Evolutionary conservation across 2,329 filamentous ascomycete species (phyloP).

Genomic region (Fusarium albidum): DNA sequence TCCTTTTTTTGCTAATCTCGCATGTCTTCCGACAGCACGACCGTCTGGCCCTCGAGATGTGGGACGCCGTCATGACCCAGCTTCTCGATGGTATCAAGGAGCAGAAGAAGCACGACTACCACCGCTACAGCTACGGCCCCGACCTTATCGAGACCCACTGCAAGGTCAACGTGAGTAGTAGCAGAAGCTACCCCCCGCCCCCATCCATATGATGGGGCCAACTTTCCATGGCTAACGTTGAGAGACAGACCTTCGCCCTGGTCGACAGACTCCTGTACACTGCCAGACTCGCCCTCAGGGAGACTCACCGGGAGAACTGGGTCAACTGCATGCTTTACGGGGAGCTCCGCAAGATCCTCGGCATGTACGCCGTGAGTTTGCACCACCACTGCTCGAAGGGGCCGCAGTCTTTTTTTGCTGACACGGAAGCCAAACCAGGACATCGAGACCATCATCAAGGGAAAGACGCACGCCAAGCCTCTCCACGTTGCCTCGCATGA

Average conservation of each 20-base stretch:
- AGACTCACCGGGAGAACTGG: neutral
- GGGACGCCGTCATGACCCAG: neutral
- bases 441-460: too few species aligned
- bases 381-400: too few species aligned
- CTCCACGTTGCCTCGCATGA: too few species aligned
- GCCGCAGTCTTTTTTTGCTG: too few species aligned
- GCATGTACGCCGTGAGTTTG: neutral
- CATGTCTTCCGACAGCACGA: neutral
- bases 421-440: neutral
- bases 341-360: neutral
- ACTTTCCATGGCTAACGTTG: neutral
- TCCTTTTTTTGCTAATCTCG: neutral
- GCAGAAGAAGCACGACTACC: too few species aligned
- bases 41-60: neutral
- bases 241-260: too few species aligned
- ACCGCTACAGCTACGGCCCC: too few species aligned
- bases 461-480: too few species aligned
- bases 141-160: neutral
- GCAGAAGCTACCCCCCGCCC: too few species aligned
- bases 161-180: neutral
- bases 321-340: neutral
- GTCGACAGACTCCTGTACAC: neutral
- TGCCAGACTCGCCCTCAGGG: neutral
- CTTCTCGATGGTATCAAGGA: too few species aligned
- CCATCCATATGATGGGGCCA: too few species aligned